Evolutionary conservation across 495 filamentous ascomycete genomes (phyloP), one percentile per base, ranked within the genome.

Genomic region (Penicillium manginii): DNA sequence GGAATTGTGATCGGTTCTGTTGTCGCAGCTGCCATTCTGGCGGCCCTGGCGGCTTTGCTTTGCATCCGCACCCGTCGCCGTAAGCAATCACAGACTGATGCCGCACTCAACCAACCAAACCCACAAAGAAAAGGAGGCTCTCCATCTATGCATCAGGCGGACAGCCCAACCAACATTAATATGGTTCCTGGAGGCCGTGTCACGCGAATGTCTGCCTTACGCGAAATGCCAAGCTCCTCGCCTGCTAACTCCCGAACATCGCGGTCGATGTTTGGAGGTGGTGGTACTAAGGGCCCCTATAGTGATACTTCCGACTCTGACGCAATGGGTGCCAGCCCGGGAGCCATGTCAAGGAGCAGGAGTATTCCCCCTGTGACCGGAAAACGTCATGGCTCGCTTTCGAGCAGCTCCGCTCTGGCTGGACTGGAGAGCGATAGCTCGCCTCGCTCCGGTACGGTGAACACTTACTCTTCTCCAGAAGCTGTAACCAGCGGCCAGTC

Each of bases 181-280:
- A 80, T 89, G 31, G 82, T 93, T 22, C 89, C 93, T 37, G 93
- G 92, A 31, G 93, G 91, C 35, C 86, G 96, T 43, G 93, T 99
- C 48, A 89, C 94, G 9, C 85, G 96, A 35, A 98, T 99, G 96
- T 93, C 93, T 31, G 96, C 96, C 12, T 76, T 99, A 33, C 93
- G 97, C 69, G 86, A 79, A 56, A 79, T 84, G 57, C 81, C 86
- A 0, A 85, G 80, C 54, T 82, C 85, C 12, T 83, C 86, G 0
- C 81, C 88, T 0, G 81, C 84, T 5, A 81, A 72, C 18, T 83
- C 76, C 2, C 79, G 74, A 18, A 73, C 59, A 60, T 78, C 70
- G 9, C 66, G 63, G n/a, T 70, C 66, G 5, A 72, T 78, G 52
- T 78, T 74, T 56, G 78, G 68, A 53, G 77, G 69, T 26, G 73